Evolutionary conservation across 2,329 filamentous ascomycete species (phyloP).

Genomic region (Trichoderma brevicompactum): DNA sequence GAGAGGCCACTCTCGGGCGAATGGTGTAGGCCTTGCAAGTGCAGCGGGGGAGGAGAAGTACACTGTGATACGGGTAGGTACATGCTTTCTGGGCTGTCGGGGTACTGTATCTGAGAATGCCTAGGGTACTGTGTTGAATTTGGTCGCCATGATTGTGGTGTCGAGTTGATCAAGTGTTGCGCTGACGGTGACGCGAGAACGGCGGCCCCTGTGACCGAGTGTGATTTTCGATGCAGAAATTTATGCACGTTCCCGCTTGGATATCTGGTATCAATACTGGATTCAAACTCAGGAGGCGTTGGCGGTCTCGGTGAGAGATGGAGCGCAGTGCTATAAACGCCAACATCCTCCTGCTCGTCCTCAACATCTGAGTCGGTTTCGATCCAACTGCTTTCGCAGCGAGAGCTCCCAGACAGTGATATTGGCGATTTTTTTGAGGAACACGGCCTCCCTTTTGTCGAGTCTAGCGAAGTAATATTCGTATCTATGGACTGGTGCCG

Average conservation of each 20-base stretch:
- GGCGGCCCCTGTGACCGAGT: conserved; percentile 33
- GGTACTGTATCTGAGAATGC: conserved; percentile 15
- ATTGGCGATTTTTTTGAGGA: conserved; percentile 34
- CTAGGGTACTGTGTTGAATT: neutral
- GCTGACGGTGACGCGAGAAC: conserved; percentile 1
- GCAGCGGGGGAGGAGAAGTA: neutral
- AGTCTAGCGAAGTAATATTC: conserved; percentile 44
- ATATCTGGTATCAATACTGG: neutral
- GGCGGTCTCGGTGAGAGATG: conserved; percentile 41
- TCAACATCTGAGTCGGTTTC: conserved; percentile 45
- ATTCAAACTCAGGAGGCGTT: conserved; percentile 36
- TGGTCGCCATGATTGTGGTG: conserved; percentile 4
- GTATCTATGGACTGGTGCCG: conserved; percentile 45
- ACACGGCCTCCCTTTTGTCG: conserved; percentile 37
- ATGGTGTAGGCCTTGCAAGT: neutral
- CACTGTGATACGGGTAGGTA: neutral
- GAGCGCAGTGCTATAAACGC: conserved; percentile 22
- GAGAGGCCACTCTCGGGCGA: neutral
- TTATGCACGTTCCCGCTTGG: conserved; percentile 12
- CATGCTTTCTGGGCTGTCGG: conserved; percentile 21
- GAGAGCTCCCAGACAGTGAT: conserved; percentile 27
- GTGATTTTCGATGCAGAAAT: conserved; percentile 34
- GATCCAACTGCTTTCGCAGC: conserved; percentile 44
- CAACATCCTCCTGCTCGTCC: conserved; percentile 28
- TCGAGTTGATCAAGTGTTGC: conserved; percentile 23